phyloP scores from a whole-genome alignment of 192 early-diverging fungal genomes.

The Chytriomyces hyalinus region DNA sequence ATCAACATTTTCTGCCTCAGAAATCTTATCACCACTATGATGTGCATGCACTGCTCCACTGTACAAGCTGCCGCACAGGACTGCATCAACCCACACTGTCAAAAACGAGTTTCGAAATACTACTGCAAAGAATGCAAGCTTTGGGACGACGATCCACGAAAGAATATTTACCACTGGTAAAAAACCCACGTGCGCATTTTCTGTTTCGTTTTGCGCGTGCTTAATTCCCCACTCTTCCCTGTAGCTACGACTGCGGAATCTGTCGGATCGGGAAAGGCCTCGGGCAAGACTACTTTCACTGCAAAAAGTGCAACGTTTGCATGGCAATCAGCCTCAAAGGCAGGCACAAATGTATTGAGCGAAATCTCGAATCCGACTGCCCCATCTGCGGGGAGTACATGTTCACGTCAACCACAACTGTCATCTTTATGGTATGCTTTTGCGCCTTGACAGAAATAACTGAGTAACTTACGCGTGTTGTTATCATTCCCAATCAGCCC shows the following conservation, averaged over 20 bases:
- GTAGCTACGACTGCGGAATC: slow-evolving; percentile 80
- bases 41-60: slow-evolving; percentile 89
- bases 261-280: slow-evolving; percentile 88
- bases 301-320: slow-evolving; percentile 89
- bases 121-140: slow-evolving; percentile 92
- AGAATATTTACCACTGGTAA: slow-evolving; percentile 89
- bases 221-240: background rate
- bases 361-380: slow-evolving; percentile 88
- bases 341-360: slow-evolving; percentile 88
- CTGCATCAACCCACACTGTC: slow-evolving; percentile 72
- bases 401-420: slow-evolving; percentile 80
- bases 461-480: background rate
- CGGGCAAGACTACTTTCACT: slow-evolving; percentile 87
- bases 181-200: background rate
- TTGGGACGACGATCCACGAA: slow-evolving; percentile 84
- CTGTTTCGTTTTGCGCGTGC: background rate
- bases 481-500: slow-evolving; percentile 50
- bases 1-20: slow-evolving; percentile 30
- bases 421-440: slow-evolving; percentile 80
- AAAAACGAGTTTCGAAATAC: slow-evolving; percentile 71
- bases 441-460: background rate
- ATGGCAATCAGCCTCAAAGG: slow-evolving; percentile 78
- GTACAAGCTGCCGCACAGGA: slow-evolving; percentile 80
- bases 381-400: slow-evolving; percentile 97
- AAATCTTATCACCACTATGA: slow-evolving; percentile 77